Conservation (phyloP, 2,329 filamentous ascomycete species). For the Cryoendolithus antarcticus region DNA sequence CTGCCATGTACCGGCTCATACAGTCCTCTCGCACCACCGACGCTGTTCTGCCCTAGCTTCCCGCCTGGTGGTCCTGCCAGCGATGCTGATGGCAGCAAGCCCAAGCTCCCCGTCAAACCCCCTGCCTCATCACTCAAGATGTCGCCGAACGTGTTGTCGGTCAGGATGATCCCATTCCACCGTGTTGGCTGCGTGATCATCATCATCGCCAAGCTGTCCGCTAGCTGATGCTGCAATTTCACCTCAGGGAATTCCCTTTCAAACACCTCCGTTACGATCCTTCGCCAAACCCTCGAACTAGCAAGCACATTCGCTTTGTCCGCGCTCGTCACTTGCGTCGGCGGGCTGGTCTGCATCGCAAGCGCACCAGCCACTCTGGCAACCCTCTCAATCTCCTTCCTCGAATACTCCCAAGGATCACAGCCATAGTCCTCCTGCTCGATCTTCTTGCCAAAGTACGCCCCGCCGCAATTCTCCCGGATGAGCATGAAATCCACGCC, state of each 20-base stretch:
- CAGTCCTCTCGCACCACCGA: conserved; percentile 28
- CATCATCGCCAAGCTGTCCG: conserved; percentile 37
- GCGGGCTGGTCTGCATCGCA: conserved; percentile 25
- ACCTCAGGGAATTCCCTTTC: conserved; percentile 33
- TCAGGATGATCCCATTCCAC: conserved; percentile 38
- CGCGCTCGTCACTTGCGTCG: conserved; percentile 34
- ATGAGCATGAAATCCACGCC: conserved; percentile 39
- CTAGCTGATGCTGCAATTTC: conserved; percentile 34
- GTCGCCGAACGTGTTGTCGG: conserved; percentile 39
- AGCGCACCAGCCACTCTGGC: conserved; percentile 36
- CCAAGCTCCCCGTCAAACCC: conserved; percentile 36
- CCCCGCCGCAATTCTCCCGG: conserved; percentile 39
- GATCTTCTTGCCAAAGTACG: conserved; percentile 38
- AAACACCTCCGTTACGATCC: conserved; percentile 30
- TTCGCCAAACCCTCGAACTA: conserved; percentile 37
- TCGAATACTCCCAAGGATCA: conserved; percentile 37
- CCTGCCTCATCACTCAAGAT: conserved; percentile 36
- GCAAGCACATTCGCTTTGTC: conserved; percentile 45
- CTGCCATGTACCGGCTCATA: conserved; percentile 24
- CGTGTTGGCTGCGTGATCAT: conserved; percentile 36
- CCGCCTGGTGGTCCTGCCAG: conserved; percentile 17
- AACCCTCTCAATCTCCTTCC: conserved; percentile 35
- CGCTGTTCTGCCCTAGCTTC: conserved; percentile 21
- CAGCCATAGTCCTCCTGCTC: conserved; percentile 33
- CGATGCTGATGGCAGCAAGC: conserved; percentile 33